phyloP scores from a whole-genome alignment of 2,329 filamentous ascomycete genomes.

The Sporothrix phasma region DNA sequence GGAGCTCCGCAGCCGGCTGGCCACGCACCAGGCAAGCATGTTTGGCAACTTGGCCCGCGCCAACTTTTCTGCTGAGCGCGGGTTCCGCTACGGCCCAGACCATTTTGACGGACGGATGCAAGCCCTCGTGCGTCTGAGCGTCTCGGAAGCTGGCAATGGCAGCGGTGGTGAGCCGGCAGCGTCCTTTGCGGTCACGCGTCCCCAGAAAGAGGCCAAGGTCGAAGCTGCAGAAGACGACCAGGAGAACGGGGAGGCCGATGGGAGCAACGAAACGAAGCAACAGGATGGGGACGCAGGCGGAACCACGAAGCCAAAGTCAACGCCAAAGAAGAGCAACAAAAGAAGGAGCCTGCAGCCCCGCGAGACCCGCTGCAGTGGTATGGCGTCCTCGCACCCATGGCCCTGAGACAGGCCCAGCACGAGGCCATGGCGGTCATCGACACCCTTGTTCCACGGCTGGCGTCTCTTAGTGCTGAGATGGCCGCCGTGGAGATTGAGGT shows the following conservation, averaged over 20 bases:
- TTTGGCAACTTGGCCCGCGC: conserved; percentile 58
- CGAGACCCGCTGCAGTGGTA: conserved; percentile 51
- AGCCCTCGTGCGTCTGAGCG: conserved; percentile 39
- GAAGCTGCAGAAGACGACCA: neutral
- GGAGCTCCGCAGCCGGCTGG: conserved; percentile 44
- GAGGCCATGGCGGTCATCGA: conserved; percentile 48
- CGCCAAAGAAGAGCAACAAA: conserved; percentile 12
- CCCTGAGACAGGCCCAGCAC: conserved; percentile 48
- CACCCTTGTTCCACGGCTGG: conserved; percentile 46
- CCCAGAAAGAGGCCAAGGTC: neutral
- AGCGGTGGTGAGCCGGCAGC: neutral
- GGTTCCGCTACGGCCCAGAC: conserved; percentile 56
- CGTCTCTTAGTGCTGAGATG: conserved; percentile 51
- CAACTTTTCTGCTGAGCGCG: conserved; percentile 58
- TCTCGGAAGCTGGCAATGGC: conserved; percentile 12
- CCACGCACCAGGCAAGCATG: conserved; percentile 43
- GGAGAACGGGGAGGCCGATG: neutral
- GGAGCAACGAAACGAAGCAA: conserved; percentile 1
- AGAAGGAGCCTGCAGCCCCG: neutral
- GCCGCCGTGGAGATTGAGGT: conserved; percentile 58
- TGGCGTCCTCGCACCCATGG: conserved; percentile 42
- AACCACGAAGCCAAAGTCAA: neutral
- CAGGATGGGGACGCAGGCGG: conserved; percentile 9
- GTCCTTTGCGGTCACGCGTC: conserved; percentile 14
- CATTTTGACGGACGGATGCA: conserved; percentile 67